phyloP scores from a whole-genome alignment of 1,139 yeast genomes.

The Suhomyces yuchorum region DNA sequence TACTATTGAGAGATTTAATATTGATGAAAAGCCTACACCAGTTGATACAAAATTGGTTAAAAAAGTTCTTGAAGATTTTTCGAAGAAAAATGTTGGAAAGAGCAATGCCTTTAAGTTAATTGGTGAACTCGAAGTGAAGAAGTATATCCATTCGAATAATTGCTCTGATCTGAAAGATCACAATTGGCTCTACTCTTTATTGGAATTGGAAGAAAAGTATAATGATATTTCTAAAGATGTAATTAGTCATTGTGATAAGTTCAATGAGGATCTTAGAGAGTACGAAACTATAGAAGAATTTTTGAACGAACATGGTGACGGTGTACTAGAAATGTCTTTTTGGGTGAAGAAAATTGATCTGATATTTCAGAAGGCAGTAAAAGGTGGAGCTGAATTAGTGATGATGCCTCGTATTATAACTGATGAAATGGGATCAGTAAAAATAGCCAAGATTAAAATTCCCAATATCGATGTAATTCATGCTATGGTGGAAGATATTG shows the following conservation, averaged over 20 bases:
- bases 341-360: slow-evolving; percentile 51
- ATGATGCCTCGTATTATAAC: slow-evolving; percentile 37
- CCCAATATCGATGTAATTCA: slow-evolving; percentile 68
- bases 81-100: background rate
- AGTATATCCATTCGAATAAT: background rate
- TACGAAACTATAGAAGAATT: slow-evolving; percentile 39
- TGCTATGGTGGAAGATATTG: slow-evolving; percentile 57
- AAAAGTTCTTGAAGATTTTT: background rate
- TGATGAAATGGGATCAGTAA: slow-evolving; percentile 56
- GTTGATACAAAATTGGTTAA: background rate
- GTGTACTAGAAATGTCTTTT: slow-evolving; percentile 72
- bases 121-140: background rate
- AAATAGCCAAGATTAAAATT: slow-evolving; percentile 56
- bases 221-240: slow-evolving; percentile 19
- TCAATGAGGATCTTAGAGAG: slow-evolving; percentile 25
- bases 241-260: slow-evolving; percentile 23
- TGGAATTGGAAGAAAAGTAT: slow-evolving; percentile 1
- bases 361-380: slow-evolving; percentile 49
- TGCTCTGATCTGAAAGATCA: too few species aligned
- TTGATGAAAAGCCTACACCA: slow-evolving; percentile 15
- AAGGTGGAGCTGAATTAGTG: slow-evolving; percentile 56
- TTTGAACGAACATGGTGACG: slow-evolving; percentile 69
- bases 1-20: slow-evolving; percentile 27
- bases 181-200: background rate
- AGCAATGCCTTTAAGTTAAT: background rate